Evolutionary conservation across 2,329 filamentous ascomycete genomes (phyloP).

Genomic region (Hirsutella thompsonii): DNA sequence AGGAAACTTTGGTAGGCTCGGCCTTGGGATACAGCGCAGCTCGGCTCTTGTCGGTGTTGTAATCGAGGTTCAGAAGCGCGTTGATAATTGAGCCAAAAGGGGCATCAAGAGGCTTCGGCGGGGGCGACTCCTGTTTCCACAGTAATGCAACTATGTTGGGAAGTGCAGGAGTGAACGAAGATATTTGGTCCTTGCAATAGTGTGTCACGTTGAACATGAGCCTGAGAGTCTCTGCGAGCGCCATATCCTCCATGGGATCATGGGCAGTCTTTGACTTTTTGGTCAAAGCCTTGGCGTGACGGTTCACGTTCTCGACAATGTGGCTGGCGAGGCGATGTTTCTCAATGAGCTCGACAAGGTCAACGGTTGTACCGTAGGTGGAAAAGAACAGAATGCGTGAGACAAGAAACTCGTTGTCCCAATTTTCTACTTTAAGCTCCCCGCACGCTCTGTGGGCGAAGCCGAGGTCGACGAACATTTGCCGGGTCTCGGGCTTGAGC

Average conservation of each 20-base stretch:
- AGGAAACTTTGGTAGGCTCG: slow-evolving; percentile 44
- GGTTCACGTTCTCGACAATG: slow-evolving; percentile 55
- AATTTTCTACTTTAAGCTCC: slow-evolving; percentile 57
- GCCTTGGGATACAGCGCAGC: slow-evolving; percentile 53
- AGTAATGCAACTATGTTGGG: slow-evolving; percentile 61
- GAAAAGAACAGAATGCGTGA: slow-evolving; percentile 31
- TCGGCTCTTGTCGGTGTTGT: slow-evolving; percentile 40
- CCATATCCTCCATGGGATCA: slow-evolving; percentile 61
- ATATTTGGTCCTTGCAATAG: slow-evolving; percentile 48
- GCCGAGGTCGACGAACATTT: slow-evolving; percentile 28
- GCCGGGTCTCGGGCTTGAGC: slow-evolving; percentile 33
- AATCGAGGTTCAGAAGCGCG: slow-evolving; percentile 65
- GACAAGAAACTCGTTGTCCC: slow-evolving; percentile 75
- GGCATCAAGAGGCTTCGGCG: slow-evolving; percentile 56
- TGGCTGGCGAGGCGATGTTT: slow-evolving; percentile 32
- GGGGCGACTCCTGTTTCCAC: slow-evolving; percentile 40
- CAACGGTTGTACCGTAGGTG: slow-evolving; percentile 34
- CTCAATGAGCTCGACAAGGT: slow-evolving; percentile 33
- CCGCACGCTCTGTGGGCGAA: slow-evolving; percentile 51
- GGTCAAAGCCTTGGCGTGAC: slow-evolving; percentile 44
- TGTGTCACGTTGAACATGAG: slow-evolving; percentile 82
- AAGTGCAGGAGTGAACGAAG: slow-evolving; percentile 54
- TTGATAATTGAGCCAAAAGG: slow-evolving; percentile 66
- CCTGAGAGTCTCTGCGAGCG: slow-evolving; percentile 73
- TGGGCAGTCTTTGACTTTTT: slow-evolving; percentile 16